Evolutionary conservation across 345 rosid genomes (phyloP).

Genomic region (Euphorbia peplus): DNA sequence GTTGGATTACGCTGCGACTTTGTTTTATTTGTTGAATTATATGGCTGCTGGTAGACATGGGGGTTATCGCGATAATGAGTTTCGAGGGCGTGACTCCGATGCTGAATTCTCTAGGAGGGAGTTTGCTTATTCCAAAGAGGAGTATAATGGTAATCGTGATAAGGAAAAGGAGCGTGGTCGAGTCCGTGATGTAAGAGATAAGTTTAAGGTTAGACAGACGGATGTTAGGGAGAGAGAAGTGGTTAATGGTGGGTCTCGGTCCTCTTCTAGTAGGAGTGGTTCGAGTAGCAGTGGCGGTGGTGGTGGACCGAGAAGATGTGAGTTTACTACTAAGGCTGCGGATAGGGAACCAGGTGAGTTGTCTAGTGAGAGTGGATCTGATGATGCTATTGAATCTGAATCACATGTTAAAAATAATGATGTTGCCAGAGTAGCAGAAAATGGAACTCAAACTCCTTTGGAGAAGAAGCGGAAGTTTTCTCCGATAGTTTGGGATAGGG

Average conservation of each 20-base stretch:
- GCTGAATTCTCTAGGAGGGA: constrained; percentile 48
- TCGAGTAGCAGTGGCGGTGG: constrained; percentile 40
- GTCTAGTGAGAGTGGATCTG: constrained; percentile 98
- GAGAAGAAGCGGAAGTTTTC: constrained; percentile 93
- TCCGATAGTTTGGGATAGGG: constrained; percentile 96
- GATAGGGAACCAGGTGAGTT: constrained; percentile 99
- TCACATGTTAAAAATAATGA: constrained; percentile 40
- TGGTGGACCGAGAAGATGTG: constrained; percentile 38
- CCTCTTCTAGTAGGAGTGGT: constrained; percentile 59
- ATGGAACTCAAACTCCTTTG: constrained; percentile 41
- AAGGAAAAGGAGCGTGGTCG: constrained; percentile 36
- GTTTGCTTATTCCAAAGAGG: constrained; percentile 44
- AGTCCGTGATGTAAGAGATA: constrained; percentile 38
- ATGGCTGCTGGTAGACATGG: constrained; percentile 93
- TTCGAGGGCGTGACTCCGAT: constrained; percentile 57
- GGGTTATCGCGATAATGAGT: constrained; percentile 60
- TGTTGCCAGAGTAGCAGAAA: constrained; percentile 39
- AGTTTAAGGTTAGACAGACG: constrained; percentile 56
- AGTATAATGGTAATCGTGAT: constrained; percentile 42
- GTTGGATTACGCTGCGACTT: constrained; percentile 25
- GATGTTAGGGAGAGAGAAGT: constrained; percentile 69
- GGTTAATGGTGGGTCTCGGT: constrained; percentile 45
- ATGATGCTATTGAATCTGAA: constrained; percentile 60
- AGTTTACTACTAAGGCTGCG: constrained; percentile 37
- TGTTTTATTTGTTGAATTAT: constrained; percentile 6